Percentiles rank a stretch among this genome's conserved stretches.
These are phyloP conservation scores for Candida glucosophila DNA, from an alignment of 1,139 yeast species.

Conservation along the genomic window DNA sequence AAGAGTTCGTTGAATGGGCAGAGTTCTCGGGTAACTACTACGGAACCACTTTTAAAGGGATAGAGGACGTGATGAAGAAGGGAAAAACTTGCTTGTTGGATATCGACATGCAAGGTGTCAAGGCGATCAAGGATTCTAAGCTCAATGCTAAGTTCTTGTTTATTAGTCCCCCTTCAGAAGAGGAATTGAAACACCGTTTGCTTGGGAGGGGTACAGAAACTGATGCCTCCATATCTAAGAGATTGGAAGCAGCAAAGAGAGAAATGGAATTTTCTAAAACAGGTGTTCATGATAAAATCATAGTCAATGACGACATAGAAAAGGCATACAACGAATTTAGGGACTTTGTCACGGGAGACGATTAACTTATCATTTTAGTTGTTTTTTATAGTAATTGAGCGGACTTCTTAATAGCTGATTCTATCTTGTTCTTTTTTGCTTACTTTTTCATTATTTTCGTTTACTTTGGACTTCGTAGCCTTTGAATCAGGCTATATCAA, in stretches of 20 bases:
- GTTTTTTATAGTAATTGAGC: too few relatives aligned
- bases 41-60: slow-evolving; percentile 86
- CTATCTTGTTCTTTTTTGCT: too few relatives aligned
- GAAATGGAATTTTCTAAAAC: slow-evolving; percentile 84
- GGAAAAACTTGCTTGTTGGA: slow-evolving; percentile 82
- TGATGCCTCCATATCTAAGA: slow-evolving; percentile 68
- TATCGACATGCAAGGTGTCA: slow-evolving; percentile 98
- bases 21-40: slow-evolving; percentile 95
- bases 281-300: slow-evolving; percentile 84
- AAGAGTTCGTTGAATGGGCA: slow-evolving; percentile 93
- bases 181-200: slow-evolving; percentile 63
- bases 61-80: slow-evolving; percentile 56
- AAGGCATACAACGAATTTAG: slow-evolving; percentile 77
- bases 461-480: too few relatives aligned
- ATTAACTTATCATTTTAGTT: too few relatives aligned
- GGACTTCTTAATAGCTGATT: too few relatives aligned
- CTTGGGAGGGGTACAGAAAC: slow-evolving; percentile 93
- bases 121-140: slow-evolving; percentile 74
- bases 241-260: slow-evolving; percentile 77
- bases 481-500: too few relatives aligned
- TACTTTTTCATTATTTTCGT: too few relatives aligned
- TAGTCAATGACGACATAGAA: slow-evolving; percentile 88
- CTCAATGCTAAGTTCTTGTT: slow-evolving; percentile 81
- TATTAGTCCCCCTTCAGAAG: slow-evolving; percentile 88
- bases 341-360: slow-evolving; percentile 51